A percentile compares a stretch with the other conserved stretches of the same genome.
Evolutionary conservation across 306 rosid species (phyloP).

Genomic region (Vigna hirtella): DNA sequence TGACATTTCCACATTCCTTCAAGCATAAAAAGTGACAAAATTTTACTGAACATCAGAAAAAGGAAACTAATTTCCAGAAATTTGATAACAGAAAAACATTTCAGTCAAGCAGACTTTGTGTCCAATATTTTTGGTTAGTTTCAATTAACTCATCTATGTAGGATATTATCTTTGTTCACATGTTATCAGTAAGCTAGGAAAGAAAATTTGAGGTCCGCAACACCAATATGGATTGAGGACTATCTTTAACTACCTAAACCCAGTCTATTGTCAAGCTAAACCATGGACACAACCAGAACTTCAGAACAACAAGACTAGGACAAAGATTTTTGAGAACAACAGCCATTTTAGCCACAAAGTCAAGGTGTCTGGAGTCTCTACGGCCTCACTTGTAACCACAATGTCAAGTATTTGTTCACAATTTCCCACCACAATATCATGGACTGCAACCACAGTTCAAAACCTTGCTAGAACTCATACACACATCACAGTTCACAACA

Average conservation of each 20-base stretch:
- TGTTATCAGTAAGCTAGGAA: slow-evolving; percentile 11
- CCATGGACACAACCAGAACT: not conserved
- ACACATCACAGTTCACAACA: slow-evolving; percentile 34
- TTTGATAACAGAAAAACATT: slow-evolving; percentile 22
- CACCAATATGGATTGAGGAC: slow-evolving; percentile 18
- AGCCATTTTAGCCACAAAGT: no score
- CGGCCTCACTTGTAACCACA: no score
- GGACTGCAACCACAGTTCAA: not conserved
- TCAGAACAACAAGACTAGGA: slow-evolving; percentile 2
- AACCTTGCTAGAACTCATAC: not conserved
- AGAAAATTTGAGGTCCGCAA: slow-evolving; percentile 13
- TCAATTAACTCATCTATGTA: not conserved
- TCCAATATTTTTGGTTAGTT: slow-evolving; percentile 19
- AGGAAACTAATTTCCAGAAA: slow-evolving; percentile 30
- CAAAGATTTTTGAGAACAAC: no score
- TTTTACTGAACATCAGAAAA: slow-evolving; percentile 33
- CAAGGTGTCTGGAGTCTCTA: no score
- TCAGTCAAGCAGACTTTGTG: not conserved
- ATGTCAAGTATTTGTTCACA: not conserved
- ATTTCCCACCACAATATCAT: not conserved
- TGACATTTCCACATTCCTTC: slow-evolving; percentile 67
- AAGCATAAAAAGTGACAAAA: slow-evolving; percentile 47
- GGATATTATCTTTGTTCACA: slow-evolving; percentile 28
- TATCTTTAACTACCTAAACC: slow-evolving; percentile 10
- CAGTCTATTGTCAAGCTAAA: slow-evolving; percentile 20